phyloP scores from a whole-genome alignment of 2,329 filamentous ascomycete species.

The Rutstroemia sp. region DNA sequence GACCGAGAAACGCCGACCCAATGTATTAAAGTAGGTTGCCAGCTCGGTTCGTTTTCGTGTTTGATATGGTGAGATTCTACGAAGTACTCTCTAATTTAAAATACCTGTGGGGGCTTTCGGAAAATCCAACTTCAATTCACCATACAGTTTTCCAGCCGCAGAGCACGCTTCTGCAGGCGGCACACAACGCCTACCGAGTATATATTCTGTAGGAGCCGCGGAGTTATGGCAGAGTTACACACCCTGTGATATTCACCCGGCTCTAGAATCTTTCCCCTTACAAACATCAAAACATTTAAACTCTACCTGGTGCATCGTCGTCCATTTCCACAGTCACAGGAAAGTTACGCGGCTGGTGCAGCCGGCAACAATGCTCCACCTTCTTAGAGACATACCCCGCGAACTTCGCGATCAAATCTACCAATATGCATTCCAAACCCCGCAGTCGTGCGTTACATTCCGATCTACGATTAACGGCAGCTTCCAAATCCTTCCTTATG shows the following conservation, averaged over 20 bases:
- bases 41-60: no score
- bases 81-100: no score
- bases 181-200: no score
- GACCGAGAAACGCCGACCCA: not conserved
- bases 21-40: not conserved
- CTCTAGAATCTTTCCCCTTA: not conserved
- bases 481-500: not conserved
- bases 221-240: no score
- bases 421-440: constrained; percentile 2
- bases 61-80: no score
- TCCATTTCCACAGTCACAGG: not conserved
- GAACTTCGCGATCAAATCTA: constrained; percentile 10
- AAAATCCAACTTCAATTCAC: no score
- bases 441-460: not conserved
- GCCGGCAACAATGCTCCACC: not conserved
- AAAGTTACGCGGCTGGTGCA: not conserved
- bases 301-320: no score
- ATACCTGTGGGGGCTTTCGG: no score
- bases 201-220: no score
- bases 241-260: not conserved
- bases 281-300: not conserved
- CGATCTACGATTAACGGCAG: not conserved
- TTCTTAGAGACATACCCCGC: not conserved
- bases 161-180: no score
- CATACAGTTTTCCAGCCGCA: no score